Percentiles rank a stretch among this genome's conserved stretches.
Conservation (phyloP, 169 alveolate genomes). For the Cryptosporidium felis region DNA sequence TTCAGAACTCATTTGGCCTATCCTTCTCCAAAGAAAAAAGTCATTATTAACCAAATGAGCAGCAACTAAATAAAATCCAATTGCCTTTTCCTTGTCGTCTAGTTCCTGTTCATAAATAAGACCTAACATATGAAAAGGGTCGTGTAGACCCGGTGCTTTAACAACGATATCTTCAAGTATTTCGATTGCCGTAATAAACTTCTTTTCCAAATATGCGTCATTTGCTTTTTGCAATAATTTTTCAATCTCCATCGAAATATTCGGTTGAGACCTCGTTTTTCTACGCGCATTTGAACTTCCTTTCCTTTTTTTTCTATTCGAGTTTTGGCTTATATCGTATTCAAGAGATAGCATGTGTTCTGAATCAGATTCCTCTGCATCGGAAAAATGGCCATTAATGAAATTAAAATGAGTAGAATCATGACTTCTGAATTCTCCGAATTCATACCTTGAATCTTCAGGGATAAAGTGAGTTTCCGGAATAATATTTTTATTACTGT, state of each 20-base stretch:
- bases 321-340: neutral
- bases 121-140: conserved; percentile 88
- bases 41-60: conserved; percentile 87
- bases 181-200: conserved; percentile 75
- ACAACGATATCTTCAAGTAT: conserved; percentile 81
- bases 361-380: conserved; percentile 46
- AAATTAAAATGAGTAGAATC: no score
- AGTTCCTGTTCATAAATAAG: conserved; percentile 86
- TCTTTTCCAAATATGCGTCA: conserved; percentile 74
- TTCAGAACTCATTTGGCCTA: conserved; percentile 82
- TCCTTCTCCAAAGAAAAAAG: conserved; percentile 82
- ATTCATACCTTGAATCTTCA: no score
- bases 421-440: no score
- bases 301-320: conserved; percentile 24
- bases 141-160: conserved; percentile 86
- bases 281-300: neutral
- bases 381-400: no score
- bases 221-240: conserved; percentile 78
- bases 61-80: conserved; percentile 86
- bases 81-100: conserved; percentile 83
- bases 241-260: conserved; percentile 72
- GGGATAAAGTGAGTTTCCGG: no score
- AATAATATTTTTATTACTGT: neutral
- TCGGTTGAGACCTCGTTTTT: conserved; percentile 1
- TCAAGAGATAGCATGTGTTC: conserved; percentile 26